These are phyloP conservation scores for Pyrus hybrid DNA, from an alignment of 331 rosid genomes.

Conservation along the genomic window DNA sequence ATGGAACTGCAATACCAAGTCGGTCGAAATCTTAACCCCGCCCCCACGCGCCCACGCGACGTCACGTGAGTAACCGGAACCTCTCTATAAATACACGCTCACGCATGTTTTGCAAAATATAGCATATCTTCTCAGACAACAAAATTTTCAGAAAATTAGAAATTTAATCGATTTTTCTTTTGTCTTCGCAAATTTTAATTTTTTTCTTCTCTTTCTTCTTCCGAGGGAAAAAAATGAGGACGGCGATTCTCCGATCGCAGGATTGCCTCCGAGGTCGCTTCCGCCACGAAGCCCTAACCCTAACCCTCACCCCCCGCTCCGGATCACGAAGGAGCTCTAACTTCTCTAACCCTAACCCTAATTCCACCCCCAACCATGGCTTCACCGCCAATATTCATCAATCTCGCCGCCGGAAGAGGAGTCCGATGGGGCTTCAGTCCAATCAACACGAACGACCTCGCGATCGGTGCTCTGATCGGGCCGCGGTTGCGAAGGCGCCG, in stretches of 20 bases:
- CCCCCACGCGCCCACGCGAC: not conserved
- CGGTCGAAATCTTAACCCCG: not conserved
- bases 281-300: conserved; percentile 23
- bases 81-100: not conserved
- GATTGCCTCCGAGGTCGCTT: conserved; percentile 38
- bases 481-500: conserved; percentile 24
- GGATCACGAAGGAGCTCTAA: conserved; percentile 20
- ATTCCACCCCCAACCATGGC: not conserved
- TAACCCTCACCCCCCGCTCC: conserved; percentile 1
- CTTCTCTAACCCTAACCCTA: conserved; percentile 12
- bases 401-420: conserved; percentile 46
- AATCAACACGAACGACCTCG: conserved; percentile 6
- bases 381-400: conserved; percentile 3
- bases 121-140: not conserved
- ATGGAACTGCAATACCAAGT: not conserved
- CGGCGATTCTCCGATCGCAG: conserved; percentile 45
- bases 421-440: conserved; percentile 26
- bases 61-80: not conserved
- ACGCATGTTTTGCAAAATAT: not conserved
- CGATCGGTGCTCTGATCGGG: conserved; percentile 2
- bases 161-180: not conserved
- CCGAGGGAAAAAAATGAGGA: conserved; percentile 23
- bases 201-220: not conserved
- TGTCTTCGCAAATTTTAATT: not conserved
- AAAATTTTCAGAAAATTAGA: not conserved